Percentiles rank a stretch among this genome's conserved stretches.
Evolutionary conservation across 1,139 yeast species (phyloP).

Genomic region (Geotrichum carabidarum): DNA sequence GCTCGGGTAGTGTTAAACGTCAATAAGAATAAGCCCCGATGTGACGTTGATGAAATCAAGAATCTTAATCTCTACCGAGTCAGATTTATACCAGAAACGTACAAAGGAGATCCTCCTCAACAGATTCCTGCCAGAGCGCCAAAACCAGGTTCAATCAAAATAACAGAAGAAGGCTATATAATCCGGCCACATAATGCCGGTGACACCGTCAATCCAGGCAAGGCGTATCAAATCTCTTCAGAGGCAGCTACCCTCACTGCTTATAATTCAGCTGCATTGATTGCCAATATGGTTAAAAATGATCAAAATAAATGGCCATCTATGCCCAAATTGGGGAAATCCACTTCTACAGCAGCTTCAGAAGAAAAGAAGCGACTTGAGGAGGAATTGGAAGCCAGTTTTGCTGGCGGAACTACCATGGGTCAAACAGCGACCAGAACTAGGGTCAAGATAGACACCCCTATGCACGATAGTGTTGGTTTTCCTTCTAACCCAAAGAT

Average conservation of each 20-base stretch:
- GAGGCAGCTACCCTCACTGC: constrained; percentile 34
- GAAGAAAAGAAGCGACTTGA: not conserved
- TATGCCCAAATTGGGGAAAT: not conserved
- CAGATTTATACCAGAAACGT: constrained; percentile 64
- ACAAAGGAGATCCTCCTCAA: constrained; percentile 82
- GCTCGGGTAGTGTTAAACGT: constrained; percentile 2
- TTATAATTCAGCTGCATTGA: constrained; percentile 34
- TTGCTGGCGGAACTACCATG: not conserved
- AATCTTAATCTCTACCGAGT: constrained; percentile 41
- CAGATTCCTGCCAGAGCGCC: constrained; percentile 90
- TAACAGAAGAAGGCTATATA: constrained; percentile 38
- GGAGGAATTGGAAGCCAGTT: constrained; percentile 6
- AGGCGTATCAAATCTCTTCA: constrained; percentile 29
- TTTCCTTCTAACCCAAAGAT: not conserved
- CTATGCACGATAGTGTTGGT: constrained; percentile 6
- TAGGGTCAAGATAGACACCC: constrained; percentile 5
- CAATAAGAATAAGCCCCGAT: constrained; percentile 15
- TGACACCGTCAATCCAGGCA: constrained; percentile 23
- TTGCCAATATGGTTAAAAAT: constrained; percentile 29
- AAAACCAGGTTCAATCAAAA: constrained; percentile 67
- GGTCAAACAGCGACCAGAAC: not conserved
- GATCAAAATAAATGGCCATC: constrained; percentile 9
- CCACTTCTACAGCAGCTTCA: not conserved
- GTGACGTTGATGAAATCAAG: constrained; percentile 21
- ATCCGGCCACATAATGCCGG: constrained; percentile 26